Percentiles rank a stretch among this genome's conserved stretches.
Conservation (phyloP, 2,329 filamentous ascomycete genomes). For the Thermochaetoides dissita region DNA sequence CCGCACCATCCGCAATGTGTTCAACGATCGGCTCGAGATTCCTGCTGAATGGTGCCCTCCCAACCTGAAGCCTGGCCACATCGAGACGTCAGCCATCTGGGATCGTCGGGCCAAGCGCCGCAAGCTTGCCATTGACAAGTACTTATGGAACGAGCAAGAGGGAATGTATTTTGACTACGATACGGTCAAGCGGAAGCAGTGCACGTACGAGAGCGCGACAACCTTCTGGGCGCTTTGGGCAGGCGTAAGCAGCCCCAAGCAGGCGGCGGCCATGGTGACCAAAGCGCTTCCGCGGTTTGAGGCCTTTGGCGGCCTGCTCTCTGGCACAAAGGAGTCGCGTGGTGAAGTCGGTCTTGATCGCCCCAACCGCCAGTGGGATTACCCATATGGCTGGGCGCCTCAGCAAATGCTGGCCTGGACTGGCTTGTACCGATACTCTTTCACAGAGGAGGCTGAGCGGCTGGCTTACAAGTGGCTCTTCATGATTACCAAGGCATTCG, state of each 20-base stretch:
- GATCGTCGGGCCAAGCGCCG: constrained; percentile 75
- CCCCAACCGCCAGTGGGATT: constrained; percentile 96
- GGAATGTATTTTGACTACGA: constrained; percentile 99
- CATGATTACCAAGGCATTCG: constrained; percentile 97
- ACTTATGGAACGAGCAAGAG: constrained; percentile 80
- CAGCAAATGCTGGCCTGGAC: constrained; percentile 98
- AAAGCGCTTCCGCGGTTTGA: constrained; percentile 80
- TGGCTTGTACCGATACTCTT: constrained; percentile 80
- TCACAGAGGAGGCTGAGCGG: constrained; percentile 75
- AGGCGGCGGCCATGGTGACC: constrained; percentile 70
- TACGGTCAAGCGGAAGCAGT: constrained; percentile 66
- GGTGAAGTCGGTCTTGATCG: constrained; percentile 65
- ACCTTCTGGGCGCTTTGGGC: constrained; percentile 98
- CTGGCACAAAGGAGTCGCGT: constrained; percentile 79
- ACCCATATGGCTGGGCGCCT: constrained; percentile 93
- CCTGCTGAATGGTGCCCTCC: constrained; percentile 68
- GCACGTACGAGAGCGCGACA: constrained; percentile 76
- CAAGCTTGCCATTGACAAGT: constrained; percentile 77
- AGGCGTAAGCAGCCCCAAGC: constrained; percentile 68
- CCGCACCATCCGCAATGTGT: constrained; percentile 68
- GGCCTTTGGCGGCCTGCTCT: constrained; percentile 71
- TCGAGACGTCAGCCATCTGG: constrained; percentile 78
- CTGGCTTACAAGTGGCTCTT: constrained; percentile 93
- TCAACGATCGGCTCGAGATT: constrained; percentile 69
- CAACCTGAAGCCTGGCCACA: constrained; percentile 49